These are phyloP conservation scores for Pascua guehoae DNA, from an alignment of 1,284 basidiomycete genomes.

Conservation along the genomic window DNA sequence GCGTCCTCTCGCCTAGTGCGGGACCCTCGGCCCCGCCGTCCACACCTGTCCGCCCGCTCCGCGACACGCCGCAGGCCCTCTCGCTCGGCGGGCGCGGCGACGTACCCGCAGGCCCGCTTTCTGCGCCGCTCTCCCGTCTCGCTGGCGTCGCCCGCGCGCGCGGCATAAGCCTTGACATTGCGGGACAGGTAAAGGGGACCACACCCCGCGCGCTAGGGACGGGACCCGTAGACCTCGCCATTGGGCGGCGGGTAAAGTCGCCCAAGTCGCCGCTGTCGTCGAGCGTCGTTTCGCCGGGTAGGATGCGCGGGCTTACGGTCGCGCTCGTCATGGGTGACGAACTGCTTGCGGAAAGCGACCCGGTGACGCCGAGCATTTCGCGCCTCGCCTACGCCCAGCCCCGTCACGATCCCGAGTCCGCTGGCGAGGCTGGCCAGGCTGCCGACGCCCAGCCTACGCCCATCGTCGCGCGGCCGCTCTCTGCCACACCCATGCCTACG, in stretches of 20 bases:
- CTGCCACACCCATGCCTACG: neutral
- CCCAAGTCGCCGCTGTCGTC: too few relatives aligned
- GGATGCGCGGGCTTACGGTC: constrained; percentile 35
- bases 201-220: neutral
- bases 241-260: constrained; percentile 1
- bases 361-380: constrained; percentile 21
- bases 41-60: neutral
- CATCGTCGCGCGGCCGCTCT: too few relatives aligned
- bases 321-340: constrained; percentile 35
- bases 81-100: neutral
- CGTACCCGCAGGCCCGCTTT: neutral
- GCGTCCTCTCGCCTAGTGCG: neutral
- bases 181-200: neutral
- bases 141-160: constrained; percentile 22
- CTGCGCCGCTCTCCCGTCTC: constrained; percentile 20
- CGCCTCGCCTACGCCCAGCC: constrained; percentile 4
- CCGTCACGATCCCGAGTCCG: neutral
- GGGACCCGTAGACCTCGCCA: neutral
- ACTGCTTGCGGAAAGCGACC: constrained; percentile 30
- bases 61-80: neutral
- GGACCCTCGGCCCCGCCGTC: neutral
- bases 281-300: too few relatives aligned
- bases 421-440: too few relatives aligned
- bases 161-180: constrained; percentile 28
- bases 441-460: too few relatives aligned